Evolutionary conservation across 2,329 filamentous ascomycete genomes (phyloP).

Genomic region (Penicillium sp.): DNA sequence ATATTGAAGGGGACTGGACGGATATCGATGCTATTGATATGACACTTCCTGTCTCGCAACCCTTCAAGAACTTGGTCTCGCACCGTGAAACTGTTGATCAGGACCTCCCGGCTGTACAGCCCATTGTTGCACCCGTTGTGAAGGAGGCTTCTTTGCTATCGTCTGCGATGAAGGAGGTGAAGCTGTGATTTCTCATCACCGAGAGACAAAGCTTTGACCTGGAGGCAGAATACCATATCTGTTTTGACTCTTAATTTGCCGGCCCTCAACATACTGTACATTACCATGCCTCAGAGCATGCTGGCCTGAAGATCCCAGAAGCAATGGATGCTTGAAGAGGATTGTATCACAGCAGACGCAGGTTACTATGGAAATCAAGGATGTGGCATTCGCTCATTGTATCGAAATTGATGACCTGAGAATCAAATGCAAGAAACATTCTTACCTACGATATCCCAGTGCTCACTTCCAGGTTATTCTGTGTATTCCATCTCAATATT

Average conservation of each 20-base stretch:
- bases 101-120: not conserved
- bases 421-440: too few species aligned
- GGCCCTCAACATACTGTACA: not conserved
- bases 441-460: not conserved
- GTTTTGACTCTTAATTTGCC: not conserved
- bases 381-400: not conserved
- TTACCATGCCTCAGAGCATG: not conserved
- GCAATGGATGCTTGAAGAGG: not conserved
- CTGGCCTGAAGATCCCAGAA: not conserved
- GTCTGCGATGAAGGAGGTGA: not conserved
- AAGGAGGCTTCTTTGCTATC: not conserved
- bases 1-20: slow-evolving; percentile 2
- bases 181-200: not conserved
- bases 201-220: not conserved
- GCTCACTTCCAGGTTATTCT: not conserved
- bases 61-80: slow-evolving; percentile 1
- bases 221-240: not conserved
- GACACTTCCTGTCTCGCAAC: not conserved
- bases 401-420: not conserved
- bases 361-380: not conserved
- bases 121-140: not conserved
- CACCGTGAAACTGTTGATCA: not conserved
- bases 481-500: not conserved
- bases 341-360: not conserved
- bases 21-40: slow-evolving; percentile 6